Evolutionary conservation across 2,329 filamentous ascomycete genomes (phyloP).

Genomic region (Verticillium tricorpus): DNA sequence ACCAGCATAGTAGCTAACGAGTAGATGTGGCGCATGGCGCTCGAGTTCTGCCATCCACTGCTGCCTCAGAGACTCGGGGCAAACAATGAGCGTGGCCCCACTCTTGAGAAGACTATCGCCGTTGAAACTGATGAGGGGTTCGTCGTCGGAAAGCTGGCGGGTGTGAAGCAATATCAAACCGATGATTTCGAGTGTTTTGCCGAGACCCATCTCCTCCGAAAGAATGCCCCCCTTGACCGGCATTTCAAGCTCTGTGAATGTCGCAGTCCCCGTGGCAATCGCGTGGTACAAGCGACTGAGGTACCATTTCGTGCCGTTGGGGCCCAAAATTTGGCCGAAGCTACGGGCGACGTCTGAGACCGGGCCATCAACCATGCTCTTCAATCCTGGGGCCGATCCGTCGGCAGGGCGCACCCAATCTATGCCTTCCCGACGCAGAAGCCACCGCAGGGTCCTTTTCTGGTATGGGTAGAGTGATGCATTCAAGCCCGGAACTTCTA

Average conservation of each 20-base stretch:
- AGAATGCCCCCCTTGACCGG: conserved; percentile 58
- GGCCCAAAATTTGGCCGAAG: conserved; percentile 2
- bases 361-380: conserved; percentile 7
- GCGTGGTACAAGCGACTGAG: conserved; percentile 61
- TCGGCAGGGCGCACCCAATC: conserved; percentile 30
- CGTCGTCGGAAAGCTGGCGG: conserved; percentile 20
- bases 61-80: conserved; percentile 48
- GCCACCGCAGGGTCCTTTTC: conserved; percentile 64
- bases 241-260: conserved; percentile 38
- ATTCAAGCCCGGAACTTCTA: conserved; percentile 38
- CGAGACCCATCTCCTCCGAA: conserved; percentile 79
- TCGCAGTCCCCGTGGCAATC: conserved; percentile 42
- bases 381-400: conserved; percentile 15
- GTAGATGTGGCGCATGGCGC: conserved; percentile 53
- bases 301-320: conserved; percentile 33
- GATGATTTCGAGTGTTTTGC: conserved; percentile 75
- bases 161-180: conserved; percentile 63
- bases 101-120: conserved; percentile 41
- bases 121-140: conserved; percentile 6
- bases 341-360: conserved; percentile 6
- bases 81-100: conserved; percentile 57
- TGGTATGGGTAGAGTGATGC: conserved; percentile 68
- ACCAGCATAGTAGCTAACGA: conserved; percentile 54
- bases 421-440: conserved; percentile 62
- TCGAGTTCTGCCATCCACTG: conserved; percentile 61